A percentile compares a stretch with the other conserved stretches of the same genome.
Conservation (phyloP, 148 eudicot genomes). For the Vaccinium vitisidaea region DNA sequence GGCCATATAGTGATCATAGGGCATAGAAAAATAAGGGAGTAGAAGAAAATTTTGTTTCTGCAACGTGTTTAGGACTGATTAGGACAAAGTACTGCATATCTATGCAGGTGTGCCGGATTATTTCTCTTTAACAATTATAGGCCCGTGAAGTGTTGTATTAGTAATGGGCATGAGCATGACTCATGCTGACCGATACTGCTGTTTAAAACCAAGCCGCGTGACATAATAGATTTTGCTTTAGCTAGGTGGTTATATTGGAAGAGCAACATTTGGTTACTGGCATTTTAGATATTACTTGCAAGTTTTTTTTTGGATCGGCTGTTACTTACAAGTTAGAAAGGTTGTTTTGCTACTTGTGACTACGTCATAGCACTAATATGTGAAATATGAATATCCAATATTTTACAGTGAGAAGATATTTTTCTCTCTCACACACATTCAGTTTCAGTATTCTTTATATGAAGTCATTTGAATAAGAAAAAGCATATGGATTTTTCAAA, state of each 20-base stretch:
- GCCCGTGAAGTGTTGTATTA: conserved; percentile 20
- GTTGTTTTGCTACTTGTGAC: background rate
- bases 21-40: background rate
- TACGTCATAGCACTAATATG: background rate
- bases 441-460: background rate
- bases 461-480: background rate
- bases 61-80: background rate
- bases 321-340: background rate
- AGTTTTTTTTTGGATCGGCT: background rate
- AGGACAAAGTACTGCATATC: background rate
- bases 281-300: conserved; percentile 28
- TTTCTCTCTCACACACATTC: background rate
- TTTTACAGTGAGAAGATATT: background rate
- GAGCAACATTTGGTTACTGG: conserved; percentile 15
- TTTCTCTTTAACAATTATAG: background rate
- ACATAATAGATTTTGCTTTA: background rate
- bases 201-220: no score
- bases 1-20: background rate
- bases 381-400: background rate
- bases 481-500: background rate
- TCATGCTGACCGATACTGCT: no score
- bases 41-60: background rate
- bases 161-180: conserved; percentile 16
- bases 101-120: background rate
- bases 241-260: background rate